Base-by-base conservation (phyloP, 768 basidiomycete species). In the Leccinum boreale region DNA sequence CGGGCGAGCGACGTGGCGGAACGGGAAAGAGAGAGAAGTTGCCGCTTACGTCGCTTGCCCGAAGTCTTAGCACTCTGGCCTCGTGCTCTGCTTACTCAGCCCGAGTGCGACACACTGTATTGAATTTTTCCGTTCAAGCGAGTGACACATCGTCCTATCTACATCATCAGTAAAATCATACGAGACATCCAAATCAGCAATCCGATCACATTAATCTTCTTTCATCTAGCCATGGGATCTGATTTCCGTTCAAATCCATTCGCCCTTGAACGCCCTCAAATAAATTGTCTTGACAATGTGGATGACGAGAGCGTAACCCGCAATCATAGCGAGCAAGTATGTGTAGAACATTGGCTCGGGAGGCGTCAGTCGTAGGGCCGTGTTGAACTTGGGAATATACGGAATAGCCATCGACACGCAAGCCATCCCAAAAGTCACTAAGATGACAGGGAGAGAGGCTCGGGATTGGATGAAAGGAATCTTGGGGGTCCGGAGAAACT, bases 341-440 rank as follows among this genome's bases (percentile, higher is more conserved):
- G 62, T 2, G 47, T 69, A 71, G 45, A 66, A 71, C 36, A 73
- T 59, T 11, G 70, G 70, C 0, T 66, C 57, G 11, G 70, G 71
- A 9, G 71, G 70, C 11, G 39, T 66, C 62, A 71, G 21, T 1
- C 67, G 64, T 19, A 71, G 48, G 19, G 71, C 70, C 14, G 65
- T 54, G 53, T 67, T 71, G 57, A 71, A 1, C 53, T 73, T 73
- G 0, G 70, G 70, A 21, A 71, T 70, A 49, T 71, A 71, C 2
- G 70, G 70, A 47, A 71, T 73, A 26, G 70, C 70, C 71, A 71
- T 71, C 23, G 70, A 60, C 0, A 71, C 54, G 39, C 67, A 71
- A 24, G 70, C 70, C 58, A 71, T 62, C 50, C 71, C 70, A 26
- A 70, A 73, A 15, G 70, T 71, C 51, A 70, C 68, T 1, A 63